A percentile compares a stretch with the other conserved stretches of the same genome.
phyloP scores from a whole-genome alignment of 2,329 filamentous ascomycete species.

The Botrytis medusae region DNA sequence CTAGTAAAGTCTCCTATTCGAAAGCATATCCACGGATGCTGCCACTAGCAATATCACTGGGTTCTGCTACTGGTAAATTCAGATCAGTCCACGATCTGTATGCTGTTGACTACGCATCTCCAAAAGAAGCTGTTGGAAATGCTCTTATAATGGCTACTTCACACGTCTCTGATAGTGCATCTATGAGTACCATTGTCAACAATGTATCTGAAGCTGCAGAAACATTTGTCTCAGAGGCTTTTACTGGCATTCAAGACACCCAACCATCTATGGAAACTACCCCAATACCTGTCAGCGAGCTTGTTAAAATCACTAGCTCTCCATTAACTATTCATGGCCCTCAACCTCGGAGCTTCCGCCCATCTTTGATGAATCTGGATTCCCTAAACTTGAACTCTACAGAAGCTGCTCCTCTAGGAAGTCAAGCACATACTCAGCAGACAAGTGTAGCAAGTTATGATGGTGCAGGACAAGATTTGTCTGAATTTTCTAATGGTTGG shows the following conservation, averaged over 20 bases:
- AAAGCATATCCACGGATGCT: not conserved
- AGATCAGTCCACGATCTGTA: no score
- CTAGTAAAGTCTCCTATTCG: not conserved
- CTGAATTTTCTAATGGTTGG: conserved; percentile 19
- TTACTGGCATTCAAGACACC: not conserved
- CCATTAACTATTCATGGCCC: not conserved
- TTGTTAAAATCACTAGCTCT: not conserved
- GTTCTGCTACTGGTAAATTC: not conserved
- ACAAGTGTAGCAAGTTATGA: not conserved
- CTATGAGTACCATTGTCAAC: not conserved
- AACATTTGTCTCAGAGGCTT: not conserved
- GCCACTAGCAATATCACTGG: not conserved
- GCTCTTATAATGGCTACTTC: not conserved
- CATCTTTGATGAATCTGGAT: not conserved
- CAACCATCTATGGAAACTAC: not conserved
- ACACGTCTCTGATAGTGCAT: not conserved
- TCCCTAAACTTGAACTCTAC: not conserved
- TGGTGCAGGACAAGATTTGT: not conserved
- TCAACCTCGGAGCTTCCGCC: not conserved
- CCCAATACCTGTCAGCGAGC: not conserved
- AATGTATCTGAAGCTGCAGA: not conserved
- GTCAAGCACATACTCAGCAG: not conserved
- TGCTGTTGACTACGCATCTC: not conserved
- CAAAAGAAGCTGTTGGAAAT: not conserved
- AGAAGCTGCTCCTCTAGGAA: no score